Evolutionary conservation across 805 yeast genomes (phyloP).

Genomic region (Candida fluviatilis): DNA sequence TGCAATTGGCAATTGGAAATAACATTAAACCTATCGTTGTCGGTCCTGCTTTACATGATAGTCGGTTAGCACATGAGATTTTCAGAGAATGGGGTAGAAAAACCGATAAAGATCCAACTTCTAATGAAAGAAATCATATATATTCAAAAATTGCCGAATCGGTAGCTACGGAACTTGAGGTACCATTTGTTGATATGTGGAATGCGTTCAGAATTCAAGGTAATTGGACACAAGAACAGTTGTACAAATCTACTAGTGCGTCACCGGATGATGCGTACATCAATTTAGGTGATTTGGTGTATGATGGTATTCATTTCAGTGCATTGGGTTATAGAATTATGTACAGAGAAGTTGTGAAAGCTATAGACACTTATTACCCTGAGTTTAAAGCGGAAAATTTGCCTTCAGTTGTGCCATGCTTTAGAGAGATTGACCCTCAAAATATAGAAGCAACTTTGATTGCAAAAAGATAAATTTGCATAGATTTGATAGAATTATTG

Average conservation of each 20-base stretch:
- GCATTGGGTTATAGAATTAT: constrained; percentile 50
- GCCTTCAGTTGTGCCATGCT: constrained; percentile 31
- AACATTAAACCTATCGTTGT: constrained; percentile 53
- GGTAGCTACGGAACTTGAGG: constrained; percentile 41
- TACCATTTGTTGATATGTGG: constrained; percentile 60
- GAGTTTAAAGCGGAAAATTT: constrained; percentile 43
- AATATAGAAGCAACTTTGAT: constrained; percentile 6
- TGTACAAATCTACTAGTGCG: constrained; percentile 32
- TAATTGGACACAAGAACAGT: constrained; percentile 32
- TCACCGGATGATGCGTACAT: constrained; percentile 7
- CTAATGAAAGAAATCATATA: constrained; percentile 37
- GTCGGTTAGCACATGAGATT: constrained; percentile 16
- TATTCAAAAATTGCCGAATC: constrained; percentile 50
- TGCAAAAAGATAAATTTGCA: too few species aligned
- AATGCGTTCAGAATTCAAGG: constrained; percentile 32
- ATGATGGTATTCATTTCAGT: constrained; percentile 60
- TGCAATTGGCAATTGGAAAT: constrained; percentile 33
- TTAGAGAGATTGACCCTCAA: constrained; percentile 28
- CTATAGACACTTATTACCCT: constrained; percentile 44
- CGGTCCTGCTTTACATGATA: constrained; percentile 59
- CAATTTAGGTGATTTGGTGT: constrained; percentile 10
- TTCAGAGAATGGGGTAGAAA: constrained; percentile 9
- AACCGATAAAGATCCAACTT: constrained; percentile 25
- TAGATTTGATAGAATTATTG: too few species aligned
- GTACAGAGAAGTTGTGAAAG: constrained; percentile 38